Percentiles rank a stretch among this genome's conserved stretches.
Conservation (phyloP, 2,329 filamentous ascomycete species). For the Phaeosphaeriaceae sp. region DNA sequence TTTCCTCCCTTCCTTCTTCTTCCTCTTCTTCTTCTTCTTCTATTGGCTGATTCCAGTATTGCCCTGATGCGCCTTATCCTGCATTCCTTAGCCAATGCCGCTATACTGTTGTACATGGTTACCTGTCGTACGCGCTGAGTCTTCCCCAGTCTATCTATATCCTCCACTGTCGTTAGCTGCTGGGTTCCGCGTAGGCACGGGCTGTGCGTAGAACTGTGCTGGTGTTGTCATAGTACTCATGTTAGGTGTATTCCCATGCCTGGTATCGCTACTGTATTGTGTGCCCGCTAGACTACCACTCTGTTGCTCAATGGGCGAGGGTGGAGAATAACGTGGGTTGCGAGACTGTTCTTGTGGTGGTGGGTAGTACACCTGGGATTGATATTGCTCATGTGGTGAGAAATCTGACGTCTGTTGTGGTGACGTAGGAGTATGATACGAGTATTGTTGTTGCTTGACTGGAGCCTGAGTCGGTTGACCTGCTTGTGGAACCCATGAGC, state of each 20-base stretch:
- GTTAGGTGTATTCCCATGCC: neutral
- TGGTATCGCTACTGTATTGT: neutral
- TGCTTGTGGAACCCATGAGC: neutral
- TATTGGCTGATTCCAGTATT: too few species aligned
- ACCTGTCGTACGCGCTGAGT: neutral
- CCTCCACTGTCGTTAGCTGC: neutral
- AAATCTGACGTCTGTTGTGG: neutral
- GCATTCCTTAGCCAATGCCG: too few species aligned
- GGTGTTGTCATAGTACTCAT: conserved; percentile 1
- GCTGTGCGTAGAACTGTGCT: neutral
- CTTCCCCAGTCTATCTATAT: neutral
- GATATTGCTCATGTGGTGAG: neutral
- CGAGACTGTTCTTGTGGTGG: neutral
- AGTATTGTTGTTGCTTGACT: neutral
- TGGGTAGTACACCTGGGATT: conserved; percentile 2
- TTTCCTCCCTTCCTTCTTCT: neutral
- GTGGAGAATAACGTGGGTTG: neutral
- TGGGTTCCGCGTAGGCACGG: neutral
- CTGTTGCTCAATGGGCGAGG: neutral
- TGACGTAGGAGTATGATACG: neutral
- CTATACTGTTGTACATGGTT: neutral
- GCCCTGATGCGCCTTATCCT: too few species aligned
- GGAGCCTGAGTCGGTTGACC: neutral
- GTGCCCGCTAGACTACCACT: neutral
- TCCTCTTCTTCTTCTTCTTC: too few species aligned